phyloP scores from a whole-genome alignment of 2,329 filamentous ascomycete species.

The Colletotrichum navitas region DNA sequence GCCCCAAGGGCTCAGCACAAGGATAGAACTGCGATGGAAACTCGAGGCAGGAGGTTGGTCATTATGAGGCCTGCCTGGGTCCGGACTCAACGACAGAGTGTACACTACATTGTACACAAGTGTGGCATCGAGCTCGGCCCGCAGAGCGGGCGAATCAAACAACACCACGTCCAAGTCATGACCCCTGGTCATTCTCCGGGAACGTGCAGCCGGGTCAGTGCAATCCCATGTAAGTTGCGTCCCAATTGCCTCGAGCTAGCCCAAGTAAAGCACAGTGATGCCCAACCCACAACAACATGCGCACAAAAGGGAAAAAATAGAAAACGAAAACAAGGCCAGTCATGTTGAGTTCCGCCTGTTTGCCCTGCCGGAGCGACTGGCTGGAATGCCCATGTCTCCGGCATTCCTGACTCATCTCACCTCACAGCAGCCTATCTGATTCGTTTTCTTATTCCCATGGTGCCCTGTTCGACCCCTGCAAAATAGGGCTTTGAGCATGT shows the following conservation, averaged over 20 bases:
- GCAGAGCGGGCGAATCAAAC: conserved; percentile 34
- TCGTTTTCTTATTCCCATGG: conserved; percentile 24
- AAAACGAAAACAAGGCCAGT: conserved; percentile 7
- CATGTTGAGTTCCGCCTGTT: conserved; percentile 26
- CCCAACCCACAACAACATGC: conserved; percentile 37
- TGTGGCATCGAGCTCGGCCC: conserved; percentile 29
- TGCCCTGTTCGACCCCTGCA: conserved; percentile 28
- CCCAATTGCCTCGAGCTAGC: conserved; percentile 32
- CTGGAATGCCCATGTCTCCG: conserved; percentile 7
- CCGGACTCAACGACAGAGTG: conserved; percentile 23
- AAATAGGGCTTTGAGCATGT: conserved; percentile 36
- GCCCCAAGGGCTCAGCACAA: not conserved
- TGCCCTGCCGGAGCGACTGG: conserved; percentile 30
- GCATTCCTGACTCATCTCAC: conserved; percentile 37
- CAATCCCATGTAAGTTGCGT: conserved; percentile 34
- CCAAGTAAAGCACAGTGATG: conserved; percentile 36
- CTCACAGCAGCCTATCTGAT: conserved; percentile 12
- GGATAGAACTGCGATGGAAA: not conserved
- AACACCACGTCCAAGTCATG: conserved; percentile 35
- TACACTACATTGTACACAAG: not conserved
- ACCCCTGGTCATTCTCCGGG: conserved; percentile 26
- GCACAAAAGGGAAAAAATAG: conserved; percentile 26
- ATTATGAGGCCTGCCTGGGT: conserved; percentile 13
- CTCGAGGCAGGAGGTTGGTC: not conserved
- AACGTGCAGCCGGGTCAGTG: conserved; percentile 27